A percentile compares a stretch with the other conserved stretches of the same genome.
These are phyloP conservation scores for Leccinellum rugosiceps DNA, from an alignment of 768 basidiomycete species.

Conservation along the genomic window DNA sequence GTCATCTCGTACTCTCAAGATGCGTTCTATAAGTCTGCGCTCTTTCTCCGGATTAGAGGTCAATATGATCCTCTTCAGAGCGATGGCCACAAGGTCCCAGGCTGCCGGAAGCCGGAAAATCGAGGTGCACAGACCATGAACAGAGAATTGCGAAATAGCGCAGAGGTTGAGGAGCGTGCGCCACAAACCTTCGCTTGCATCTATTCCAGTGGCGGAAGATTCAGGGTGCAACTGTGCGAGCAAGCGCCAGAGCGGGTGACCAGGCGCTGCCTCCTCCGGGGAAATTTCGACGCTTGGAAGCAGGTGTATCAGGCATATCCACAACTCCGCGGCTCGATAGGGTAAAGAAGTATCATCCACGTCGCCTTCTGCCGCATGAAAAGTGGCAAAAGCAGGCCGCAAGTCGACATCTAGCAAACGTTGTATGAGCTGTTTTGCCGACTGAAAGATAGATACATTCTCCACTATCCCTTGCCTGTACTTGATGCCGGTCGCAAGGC, in stretches of 20 bases:
- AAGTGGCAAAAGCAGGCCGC: constrained; percentile 25
- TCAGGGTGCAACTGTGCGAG: constrained; percentile 36
- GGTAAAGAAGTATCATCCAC: constrained; percentile 36
- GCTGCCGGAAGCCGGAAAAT: constrained; percentile 43
- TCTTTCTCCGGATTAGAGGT: constrained; percentile 45
- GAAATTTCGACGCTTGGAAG: constrained; percentile 26
- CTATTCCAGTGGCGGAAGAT: constrained; percentile 33
- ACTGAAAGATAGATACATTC: constrained; percentile 20
- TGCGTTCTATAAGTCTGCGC: constrained; percentile 32
- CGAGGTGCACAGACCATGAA: constrained; percentile 43
- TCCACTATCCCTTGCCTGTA: constrained; percentile 27
- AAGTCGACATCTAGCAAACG: constrained; percentile 55
- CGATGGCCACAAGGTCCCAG: constrained; percentile 64
- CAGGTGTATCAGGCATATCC: constrained; percentile 74
- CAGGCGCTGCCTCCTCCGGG: constrained; percentile 11
- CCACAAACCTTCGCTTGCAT: constrained; percentile 71
- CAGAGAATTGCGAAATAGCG: constrained; percentile 76
- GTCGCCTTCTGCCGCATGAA: constrained; percentile 18
- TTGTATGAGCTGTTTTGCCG: constrained; percentile 41
- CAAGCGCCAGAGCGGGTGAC: constrained; percentile 46
- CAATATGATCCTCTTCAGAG: constrained; percentile 59
- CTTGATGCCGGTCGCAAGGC: constrained; percentile 31
- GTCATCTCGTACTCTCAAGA: constrained; percentile 55
- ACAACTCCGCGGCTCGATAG: constrained; percentile 57
- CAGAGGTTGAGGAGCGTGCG: constrained; percentile 63